Percentiles rank a stretch among this genome's conserved stretches.
Evolutionary conservation across 2,329 filamentous ascomycete species (phyloP).

Genomic region (Endothia cerciana): DNA sequence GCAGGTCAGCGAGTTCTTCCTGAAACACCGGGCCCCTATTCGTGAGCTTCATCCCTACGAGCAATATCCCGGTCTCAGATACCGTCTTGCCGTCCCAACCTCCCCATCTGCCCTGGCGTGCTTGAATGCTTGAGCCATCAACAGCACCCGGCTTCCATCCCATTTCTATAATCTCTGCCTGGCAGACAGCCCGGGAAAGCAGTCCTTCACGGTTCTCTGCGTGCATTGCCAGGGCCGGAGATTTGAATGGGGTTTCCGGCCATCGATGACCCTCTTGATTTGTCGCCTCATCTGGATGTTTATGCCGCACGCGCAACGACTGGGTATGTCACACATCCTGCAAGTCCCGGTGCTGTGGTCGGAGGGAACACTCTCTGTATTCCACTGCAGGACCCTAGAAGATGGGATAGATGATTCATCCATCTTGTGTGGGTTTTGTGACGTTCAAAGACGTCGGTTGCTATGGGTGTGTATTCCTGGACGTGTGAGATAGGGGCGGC

Average conservation of each 20-base stretch:
- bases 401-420: neutral
- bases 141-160: neutral
- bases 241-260: conserved; percentile 14
- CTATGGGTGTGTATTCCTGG: neutral
- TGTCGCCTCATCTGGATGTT: conserved; percentile 15
- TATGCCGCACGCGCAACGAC: conserved; percentile 12
- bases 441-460: neutral
- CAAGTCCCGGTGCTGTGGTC: neutral
- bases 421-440: neutral
- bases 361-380: neutral
- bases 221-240: conserved; percentile 19
- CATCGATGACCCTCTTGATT: conserved; percentile 8
- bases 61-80: conserved; percentile 22
- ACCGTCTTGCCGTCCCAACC: neutral
- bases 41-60: conserved; percentile 15
- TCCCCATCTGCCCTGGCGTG: neutral
- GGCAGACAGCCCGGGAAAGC: neutral
- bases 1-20: neutral
- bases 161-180: neutral
- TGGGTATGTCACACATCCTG: neutral
- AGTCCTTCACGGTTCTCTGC: neutral
- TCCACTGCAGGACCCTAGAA: neutral
- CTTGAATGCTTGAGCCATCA: neutral
- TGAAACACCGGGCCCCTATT: conserved; percentile 15
- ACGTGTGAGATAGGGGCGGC: neutral